Conservation (phyloP, 2,329 filamentous ascomycete genomes). For the Fonsecaea pugnacius region DNA sequence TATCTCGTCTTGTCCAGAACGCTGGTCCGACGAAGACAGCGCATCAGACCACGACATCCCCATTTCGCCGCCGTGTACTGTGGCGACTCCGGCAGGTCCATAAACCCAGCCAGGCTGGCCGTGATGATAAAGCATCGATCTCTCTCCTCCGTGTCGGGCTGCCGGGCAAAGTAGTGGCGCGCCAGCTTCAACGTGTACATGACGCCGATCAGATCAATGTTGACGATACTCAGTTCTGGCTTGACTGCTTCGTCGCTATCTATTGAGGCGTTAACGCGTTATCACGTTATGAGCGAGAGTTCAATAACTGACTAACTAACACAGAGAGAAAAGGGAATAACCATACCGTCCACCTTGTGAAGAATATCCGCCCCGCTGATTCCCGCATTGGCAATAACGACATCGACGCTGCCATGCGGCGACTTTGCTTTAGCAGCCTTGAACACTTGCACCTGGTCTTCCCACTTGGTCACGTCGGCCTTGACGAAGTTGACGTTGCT, state of each 20-base stretch:
- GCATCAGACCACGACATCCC: neutral
- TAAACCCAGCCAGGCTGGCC: neutral
- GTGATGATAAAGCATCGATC: neutral
- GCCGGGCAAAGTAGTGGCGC: neutral
- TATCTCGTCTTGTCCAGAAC: neutral
- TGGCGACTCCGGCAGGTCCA: neutral
- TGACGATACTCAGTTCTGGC: neutral
- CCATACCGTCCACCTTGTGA: too few relatives aligned
- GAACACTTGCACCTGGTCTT: conserved; percentile 50
- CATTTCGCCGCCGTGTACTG: neutral
- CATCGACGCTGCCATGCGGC: conserved; percentile 46
- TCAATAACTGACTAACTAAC: too few relatives aligned
- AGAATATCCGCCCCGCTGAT: conserved; percentile 42
- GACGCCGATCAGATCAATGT: neutral
- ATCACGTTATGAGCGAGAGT: too few relatives aligned
- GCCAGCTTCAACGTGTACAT: neutral
- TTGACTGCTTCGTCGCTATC: conserved; percentile 18
- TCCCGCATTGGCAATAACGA: conserved; percentile 47
- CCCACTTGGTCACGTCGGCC: conserved; percentile 51
- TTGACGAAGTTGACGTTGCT: conserved; percentile 42
- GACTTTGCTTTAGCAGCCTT: conserved; percentile 46
- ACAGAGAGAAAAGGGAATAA: too few relatives aligned
- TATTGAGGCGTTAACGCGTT: too few relatives aligned
- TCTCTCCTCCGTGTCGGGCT: neutral
- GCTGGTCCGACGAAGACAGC: neutral